Percentiles rank a stretch among this genome's conserved stretches.
Evolutionary conservation across 2,329 filamentous ascomycete genomes (phyloP).

Genomic region (Penicillium sp.): DNA sequence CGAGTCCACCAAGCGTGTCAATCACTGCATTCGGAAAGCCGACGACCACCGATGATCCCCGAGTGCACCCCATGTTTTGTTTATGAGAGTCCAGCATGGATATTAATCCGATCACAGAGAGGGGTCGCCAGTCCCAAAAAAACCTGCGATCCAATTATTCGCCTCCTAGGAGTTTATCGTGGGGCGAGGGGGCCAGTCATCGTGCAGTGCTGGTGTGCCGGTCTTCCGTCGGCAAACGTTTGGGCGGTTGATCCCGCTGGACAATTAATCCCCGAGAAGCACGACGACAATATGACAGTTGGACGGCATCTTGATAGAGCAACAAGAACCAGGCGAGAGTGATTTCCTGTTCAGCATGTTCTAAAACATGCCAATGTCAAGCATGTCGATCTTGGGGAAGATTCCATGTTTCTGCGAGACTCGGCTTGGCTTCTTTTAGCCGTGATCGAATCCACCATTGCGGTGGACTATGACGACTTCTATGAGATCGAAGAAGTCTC

Average conservation of each 20-base stretch:
- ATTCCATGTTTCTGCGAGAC: slow-evolving; percentile 4
- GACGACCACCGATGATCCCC: slow-evolving; percentile 29
- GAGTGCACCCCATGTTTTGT: slow-evolving; percentile 14
- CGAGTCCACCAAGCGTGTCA: slow-evolving; percentile 10
- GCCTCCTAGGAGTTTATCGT: slow-evolving; percentile 3
- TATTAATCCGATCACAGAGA: slow-evolving; percentile 23
- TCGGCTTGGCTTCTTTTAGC: slow-evolving; percentile 15
- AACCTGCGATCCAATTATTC: slow-evolving; percentile 5
- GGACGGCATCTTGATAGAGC: background rate
- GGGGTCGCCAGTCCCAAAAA: slow-evolving; percentile 7
- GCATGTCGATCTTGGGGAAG: background rate
- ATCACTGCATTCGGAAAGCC: slow-evolving; percentile 18
- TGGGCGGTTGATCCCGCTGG: slow-evolving; percentile 18
- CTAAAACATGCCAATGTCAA: background rate
- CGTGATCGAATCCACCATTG: slow-evolving; percentile 3
- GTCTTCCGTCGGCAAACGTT: slow-evolving; percentile 30
- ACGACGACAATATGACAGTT: background rate
- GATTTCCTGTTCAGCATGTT: background rate
- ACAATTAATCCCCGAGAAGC: background rate
- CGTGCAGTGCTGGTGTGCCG: slow-evolving; percentile 26
- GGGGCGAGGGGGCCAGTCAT: slow-evolving; percentile 27
- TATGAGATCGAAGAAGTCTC: background rate
- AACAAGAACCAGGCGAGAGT: background rate
- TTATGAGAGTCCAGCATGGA: slow-evolving; percentile 13
- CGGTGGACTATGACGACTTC: background rate